Evolutionary conservation across 1,284 basidiomycete species (phyloP), one percentile per base, ranked within the genome.

Genomic region (Ceratobasidium theobromae): DNA sequence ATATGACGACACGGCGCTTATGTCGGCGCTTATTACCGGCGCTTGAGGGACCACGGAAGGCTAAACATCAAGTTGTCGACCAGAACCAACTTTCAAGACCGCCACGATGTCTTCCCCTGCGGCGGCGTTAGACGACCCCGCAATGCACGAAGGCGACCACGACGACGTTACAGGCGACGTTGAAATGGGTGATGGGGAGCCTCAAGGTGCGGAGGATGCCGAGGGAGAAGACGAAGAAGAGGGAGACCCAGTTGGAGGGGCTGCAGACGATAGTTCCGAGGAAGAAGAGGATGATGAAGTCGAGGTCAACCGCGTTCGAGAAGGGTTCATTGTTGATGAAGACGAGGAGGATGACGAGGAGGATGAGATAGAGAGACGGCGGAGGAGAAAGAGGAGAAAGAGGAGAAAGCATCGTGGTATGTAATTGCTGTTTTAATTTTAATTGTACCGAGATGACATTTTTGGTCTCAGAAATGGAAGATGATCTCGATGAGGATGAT

Each of bases 401-500:
- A 70, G 72, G 69, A 85, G 87, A 75, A 69, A 68, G 55, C 82
- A 83, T 65, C 79, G 77, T 74, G 81, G 87, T 89, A 75, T 27
- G 32, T 65, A 40, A 11, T 23, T 48, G 43, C 25, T 30, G 21
- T 57, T 30, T 67, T 52, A 69, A 62, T 73, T 68, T 70, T 46
- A 35, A 48, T 64, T 46, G 35, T 38, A 28, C 55, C 33, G 40
- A 76, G 73, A 71, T 53, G 76, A 82, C 81, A 69, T 82, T 82
- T 55, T 16, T 21, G 12, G 43, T 84, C 85, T 66, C 85, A 76
- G 67, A 76, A 88, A 28, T 62, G 46, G 86, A 88, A 67, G 91
- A 80, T 32, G 79, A 81, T n/a, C 79, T 98, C 48, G 95, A 97
- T 71, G 96, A 98, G 64, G 97, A 99, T 73, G 97, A 99, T 74